Conservation (phyloP, 768 basidiomycete genomes). For the Suillus americanus region DNA sequence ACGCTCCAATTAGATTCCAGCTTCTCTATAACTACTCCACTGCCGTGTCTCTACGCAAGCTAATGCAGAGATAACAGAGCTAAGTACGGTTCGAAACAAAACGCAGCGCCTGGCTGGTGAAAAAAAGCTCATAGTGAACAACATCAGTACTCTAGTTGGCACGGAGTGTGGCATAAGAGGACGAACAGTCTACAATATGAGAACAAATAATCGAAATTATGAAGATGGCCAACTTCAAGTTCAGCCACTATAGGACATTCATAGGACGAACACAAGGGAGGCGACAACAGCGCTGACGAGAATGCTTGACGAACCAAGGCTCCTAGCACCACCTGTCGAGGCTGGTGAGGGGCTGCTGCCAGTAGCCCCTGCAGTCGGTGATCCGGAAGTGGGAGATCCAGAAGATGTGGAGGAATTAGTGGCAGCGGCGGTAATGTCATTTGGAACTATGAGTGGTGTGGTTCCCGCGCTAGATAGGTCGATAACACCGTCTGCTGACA, state of each 20-base stretch:
- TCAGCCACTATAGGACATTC: conserved; percentile 16
- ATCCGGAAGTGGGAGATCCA: conserved; percentile 16
- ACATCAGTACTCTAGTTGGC: not conserved
- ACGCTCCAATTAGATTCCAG: not conserved
- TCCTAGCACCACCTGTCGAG: conserved; percentile 43
- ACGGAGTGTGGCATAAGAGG: not conserved
- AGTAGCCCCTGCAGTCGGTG: conserved; percentile 20
- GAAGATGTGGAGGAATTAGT: conserved; percentile 27
- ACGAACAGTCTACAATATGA: not conserved
- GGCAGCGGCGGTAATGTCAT: conserved; percentile 50
- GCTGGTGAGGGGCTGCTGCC: conserved; percentile 7
- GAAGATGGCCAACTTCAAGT: not conserved
- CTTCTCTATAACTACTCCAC: not conserved
- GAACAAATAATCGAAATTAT: not conserved
- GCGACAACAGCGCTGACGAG: conserved; percentile 51
- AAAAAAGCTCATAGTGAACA: not conserved
- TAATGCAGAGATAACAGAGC: not conserved
- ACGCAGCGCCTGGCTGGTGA: conserved; percentile 1
- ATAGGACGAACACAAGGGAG: conserved; percentile 42
- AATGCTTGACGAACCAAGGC: conserved; percentile 47
- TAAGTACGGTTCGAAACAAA: not conserved
- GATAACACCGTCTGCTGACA: conserved; percentile 50
- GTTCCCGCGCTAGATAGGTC: conserved; percentile 42
- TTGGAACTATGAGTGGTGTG: conserved; percentile 59
- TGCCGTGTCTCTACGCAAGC: not conserved